phyloP scores from a whole-genome alignment of 139 green algal species.

The Haematococcus lacustris region DNA sequence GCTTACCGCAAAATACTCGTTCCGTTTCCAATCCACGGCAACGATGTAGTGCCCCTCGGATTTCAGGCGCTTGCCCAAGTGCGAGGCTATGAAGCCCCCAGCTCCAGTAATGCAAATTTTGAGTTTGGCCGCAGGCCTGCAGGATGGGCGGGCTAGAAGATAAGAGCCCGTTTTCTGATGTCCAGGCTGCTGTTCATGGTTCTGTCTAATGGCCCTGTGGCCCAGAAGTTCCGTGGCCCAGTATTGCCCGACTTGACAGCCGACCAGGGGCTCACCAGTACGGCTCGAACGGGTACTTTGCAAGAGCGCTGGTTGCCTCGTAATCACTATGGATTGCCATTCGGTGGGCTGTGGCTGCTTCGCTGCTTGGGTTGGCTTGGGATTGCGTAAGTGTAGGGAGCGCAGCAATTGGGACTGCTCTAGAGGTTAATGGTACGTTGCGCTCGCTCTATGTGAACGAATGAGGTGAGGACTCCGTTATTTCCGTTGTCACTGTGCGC shows the following conservation, averaged over 20 bases:
- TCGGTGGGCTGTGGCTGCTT: too few relatives aligned
- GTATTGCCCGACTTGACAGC: too few relatives aligned
- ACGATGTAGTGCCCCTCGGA: constrained; percentile 96
- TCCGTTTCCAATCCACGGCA: constrained; percentile 96
- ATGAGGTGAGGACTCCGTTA: too few relatives aligned
- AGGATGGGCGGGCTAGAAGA: background rate
- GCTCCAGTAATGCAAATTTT: constrained; percentile 96
- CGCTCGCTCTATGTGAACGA: too few relatives aligned
- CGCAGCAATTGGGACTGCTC: too few relatives aligned
- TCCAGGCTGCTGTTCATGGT: background rate
- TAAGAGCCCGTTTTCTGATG: background rate
- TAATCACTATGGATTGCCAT: too few relatives aligned
- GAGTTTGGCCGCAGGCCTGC: constrained; percentile 62
- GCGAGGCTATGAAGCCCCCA: constrained; percentile 87
- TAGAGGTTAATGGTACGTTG: too few relatives aligned
- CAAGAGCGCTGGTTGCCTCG: constrained; percentile 42
- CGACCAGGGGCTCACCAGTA: constrained; percentile 66
- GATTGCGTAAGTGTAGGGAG: too few relatives aligned
- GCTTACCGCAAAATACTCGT: constrained; percentile 92
- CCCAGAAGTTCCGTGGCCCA: too few relatives aligned
- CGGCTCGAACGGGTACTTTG: constrained; percentile 81
- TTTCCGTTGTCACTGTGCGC: too few relatives aligned
- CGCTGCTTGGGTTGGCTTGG: too few relatives aligned
- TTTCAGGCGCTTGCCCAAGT: constrained; percentile 92
- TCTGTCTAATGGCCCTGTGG: background rate